Base-by-base conservation (phyloP, 805 yeast species). In the Crinitomyces ghanaensis region DNA sequence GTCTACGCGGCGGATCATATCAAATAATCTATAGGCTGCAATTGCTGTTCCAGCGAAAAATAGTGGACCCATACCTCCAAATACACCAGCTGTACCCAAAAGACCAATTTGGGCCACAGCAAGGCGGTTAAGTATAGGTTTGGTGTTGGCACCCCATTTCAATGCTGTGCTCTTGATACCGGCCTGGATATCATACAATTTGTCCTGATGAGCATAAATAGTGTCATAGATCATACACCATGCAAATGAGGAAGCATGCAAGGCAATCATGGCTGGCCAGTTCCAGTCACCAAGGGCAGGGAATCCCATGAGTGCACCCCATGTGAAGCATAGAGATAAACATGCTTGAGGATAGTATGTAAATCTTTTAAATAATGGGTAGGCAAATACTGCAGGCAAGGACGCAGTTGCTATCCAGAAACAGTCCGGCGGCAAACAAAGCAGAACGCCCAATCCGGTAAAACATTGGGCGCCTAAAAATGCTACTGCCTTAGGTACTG, bases 211-310 rank as follows among this genome's bases (percentile, higher is more conserved):
- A 1, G 98, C 99, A 55, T 91, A 91, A 25, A 91, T 72, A 2
- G 98, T 84, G 56, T 91, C 99, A 57, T 91, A 91, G 33, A 77
- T 76, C 86, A 91, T 82, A 44, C 94, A 77, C 98, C 99, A 91
- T 35, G 77, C 65, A 50, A 76, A 79, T 29, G 84, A 75, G 12
- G 94, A 72, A 3, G 74, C 53, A 48, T 77, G 83, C 31, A 91
- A 61, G 1, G 95, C 83, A 3, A 72, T 60, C 73, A 86, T 86
- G 4, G 84, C 78, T 6, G 73, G 59, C 63, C 72, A 66, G 47
- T 78, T 70, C 69, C 88, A 69, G 3, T 88, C 72, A 0, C 93
- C 94, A 73, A 91, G 82, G 2, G 97, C 97, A 6, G 98, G 96
- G 58, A 82, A 88, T 0, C 97, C 98, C 19, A 91, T 58, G 25